Evolutionary conservation across 108 stramenopile genomes (phyloP).

Genomic region (Cylindrotheca fusiformis): DNA sequence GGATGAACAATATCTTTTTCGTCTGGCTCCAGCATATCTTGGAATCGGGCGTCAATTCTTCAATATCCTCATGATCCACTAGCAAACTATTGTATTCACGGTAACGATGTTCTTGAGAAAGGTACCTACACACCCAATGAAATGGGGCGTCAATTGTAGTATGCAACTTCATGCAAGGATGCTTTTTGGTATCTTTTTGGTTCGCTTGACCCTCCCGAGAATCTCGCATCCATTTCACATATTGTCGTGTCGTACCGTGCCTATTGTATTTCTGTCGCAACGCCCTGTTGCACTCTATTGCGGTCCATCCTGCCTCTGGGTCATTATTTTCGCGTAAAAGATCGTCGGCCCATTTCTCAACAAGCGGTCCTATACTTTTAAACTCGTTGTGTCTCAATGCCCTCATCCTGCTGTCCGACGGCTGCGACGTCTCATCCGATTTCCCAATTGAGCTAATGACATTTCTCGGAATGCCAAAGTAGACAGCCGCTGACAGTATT

Average conservation of each 20-base stretch:
- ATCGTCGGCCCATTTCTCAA: too few species aligned
- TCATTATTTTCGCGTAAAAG: too few species aligned
- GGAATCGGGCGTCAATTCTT: conserved; percentile 30
- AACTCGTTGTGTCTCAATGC: too few species aligned
- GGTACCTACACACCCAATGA: conserved; percentile 63
- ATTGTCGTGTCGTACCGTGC: conserved; percentile 9
- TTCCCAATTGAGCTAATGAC: too few species aligned
- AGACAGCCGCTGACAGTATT: too few species aligned
- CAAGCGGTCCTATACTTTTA: too few species aligned
- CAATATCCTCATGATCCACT: conserved; percentile 39
- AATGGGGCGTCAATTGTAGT: conserved; percentile 70
- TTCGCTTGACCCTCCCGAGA: conserved; percentile 7
- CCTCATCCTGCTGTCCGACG: too few species aligned
- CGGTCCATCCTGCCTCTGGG: too few species aligned
- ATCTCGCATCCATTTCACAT: conserved; percentile 12
- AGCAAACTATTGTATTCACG: conserved; percentile 71
- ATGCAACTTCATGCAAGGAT: conserved; percentile 68
- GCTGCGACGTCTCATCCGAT: too few species aligned
- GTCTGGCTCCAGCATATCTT: conserved; percentile 73
- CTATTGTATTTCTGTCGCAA: too few species aligned
- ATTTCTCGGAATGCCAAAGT: too few species aligned
- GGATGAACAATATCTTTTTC: conserved; percentile 67
- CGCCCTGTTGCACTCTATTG: too few species aligned
- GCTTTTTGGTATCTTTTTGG: conserved; percentile 30
- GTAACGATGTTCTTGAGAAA: conserved; percentile 47